phyloP scores from a whole-genome alignment of 768 basidiomycete species.

The Termitomyces titanicus region DNA sequence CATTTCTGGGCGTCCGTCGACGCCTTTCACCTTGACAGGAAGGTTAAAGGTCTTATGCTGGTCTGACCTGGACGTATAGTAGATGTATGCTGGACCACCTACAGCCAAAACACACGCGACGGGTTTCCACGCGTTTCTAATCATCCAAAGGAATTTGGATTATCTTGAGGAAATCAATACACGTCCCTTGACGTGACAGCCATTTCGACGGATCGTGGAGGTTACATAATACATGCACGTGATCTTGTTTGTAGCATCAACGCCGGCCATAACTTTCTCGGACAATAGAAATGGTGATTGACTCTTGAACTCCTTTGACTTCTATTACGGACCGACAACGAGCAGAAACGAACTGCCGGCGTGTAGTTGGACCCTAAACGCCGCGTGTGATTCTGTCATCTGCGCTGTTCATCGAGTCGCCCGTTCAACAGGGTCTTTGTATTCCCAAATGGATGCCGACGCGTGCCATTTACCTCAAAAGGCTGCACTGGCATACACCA shows the following conservation, averaged over 20 bases:
- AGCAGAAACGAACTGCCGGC: not conserved
- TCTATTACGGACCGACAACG: not conserved
- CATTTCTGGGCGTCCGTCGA: constrained; percentile 61
- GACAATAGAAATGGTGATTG: constrained; percentile 1
- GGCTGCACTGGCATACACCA: constrained; percentile 6
- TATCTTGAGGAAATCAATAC: not conserved
- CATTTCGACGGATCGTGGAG: not conserved
- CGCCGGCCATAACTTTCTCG: not conserved
- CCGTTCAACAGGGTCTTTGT: constrained; percentile 2
- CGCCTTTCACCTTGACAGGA: constrained; percentile 46
- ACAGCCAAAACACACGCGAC: constrained; percentile 52
- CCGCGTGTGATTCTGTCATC: constrained; percentile 6
- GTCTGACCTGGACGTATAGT: constrained; percentile 41
- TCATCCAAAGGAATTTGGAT: constrained; percentile 53
- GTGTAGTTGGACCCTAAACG: not conserved
- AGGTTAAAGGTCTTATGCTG: constrained; percentile 56
- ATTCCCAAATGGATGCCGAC: constrained; percentile 15
- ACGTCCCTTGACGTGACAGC: not conserved
- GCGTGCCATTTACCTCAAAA: constrained; percentile 13
- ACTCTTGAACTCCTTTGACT: not conserved
- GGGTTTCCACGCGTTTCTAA: constrained; percentile 68
- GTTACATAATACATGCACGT: not conserved
- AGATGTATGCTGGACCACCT: constrained; percentile 57
- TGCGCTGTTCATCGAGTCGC: constrained; percentile 9
- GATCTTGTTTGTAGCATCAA: not conserved